Base-by-base conservation (phyloP, 148 eudicot species). In the Selenicereus undatus region DNA sequence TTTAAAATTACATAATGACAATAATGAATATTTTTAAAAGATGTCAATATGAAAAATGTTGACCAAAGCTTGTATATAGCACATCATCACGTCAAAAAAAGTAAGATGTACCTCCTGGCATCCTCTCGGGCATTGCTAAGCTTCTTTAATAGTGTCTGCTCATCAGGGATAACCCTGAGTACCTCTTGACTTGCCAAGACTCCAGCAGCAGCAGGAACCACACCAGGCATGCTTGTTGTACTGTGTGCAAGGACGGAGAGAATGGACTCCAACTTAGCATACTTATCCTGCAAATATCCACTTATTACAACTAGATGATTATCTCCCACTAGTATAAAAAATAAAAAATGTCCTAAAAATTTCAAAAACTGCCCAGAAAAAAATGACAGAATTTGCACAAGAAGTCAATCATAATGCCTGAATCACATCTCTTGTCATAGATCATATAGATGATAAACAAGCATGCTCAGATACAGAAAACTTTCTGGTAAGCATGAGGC, bases 201-300 rank as follows among this genome's bases (percentile, higher is more conserved):
- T 12, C 71, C 35, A 11, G 71, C 32, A 66, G 11, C 71, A 10
- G 36, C 11, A n/a, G 71, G 71, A 26, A 66, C 0, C 32, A 66
- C 32, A 27, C 71, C 27, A 66, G 35, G 71, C 30, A 27, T 66
- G 27, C 17, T 27, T 27, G 71, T 27, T 66, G 30, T 29, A 66
- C 35, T 66, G 71, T 75, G 86, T 80, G 75, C 80, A 81, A 94
- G 90, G 81, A 80, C 90, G 50, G 86, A 89, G 71, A 92, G 75
- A 74, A 91, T 86, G 48, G 73, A 80, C 81, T 94, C 98, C 84
- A 87, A 77, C 78, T 83, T 88, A 69, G 90, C 82, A 82, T 85
- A 90, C 64, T 86, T 89, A 82, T 91, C 91, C 98, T 92, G 93
- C 85, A 81, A 84, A 77, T 48, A 45, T 54, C 42, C 58, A 65